Base-by-base conservation (phyloP, 495 filamentous ascomycete genomes). In the Xylaria scruposa region DNA sequence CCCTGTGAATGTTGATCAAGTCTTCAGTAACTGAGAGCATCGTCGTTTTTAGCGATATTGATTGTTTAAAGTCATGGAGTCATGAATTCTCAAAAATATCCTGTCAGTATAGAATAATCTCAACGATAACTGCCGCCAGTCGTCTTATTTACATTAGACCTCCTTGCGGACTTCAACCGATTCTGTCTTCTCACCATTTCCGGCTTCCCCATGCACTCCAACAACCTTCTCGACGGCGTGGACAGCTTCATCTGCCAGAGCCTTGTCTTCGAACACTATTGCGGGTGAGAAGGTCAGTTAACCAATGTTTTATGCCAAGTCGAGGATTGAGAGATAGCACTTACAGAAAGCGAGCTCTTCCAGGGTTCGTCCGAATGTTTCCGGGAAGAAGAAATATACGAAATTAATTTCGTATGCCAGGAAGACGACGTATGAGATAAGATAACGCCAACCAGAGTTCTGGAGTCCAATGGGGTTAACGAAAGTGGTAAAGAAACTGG, bases 381-480 rank as follows among this genome's bases (percentile, higher is more conserved):
- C 90, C 6, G 89, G 89, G 80, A 90, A 91, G 74, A 91, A 83
- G 71, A 90, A 88, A 74, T 84, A 91, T 62, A 92, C 83, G 72
- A 91, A 88, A 21, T 80, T 61, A 19, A 87, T 79, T 70, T 91
- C 89, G 62, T 88, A 87, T 0, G 78, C 82, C 62, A 91, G 79
- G 85, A 88, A 91, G 79, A 83, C 84, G 79, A 85, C 88, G 47
- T 83, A 83, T 19, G 79, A 83, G 61, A 82, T 83, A 49, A 83
- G 76, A 78, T 88, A 91, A 67, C 84, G 87, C 90, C 90, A 92
- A 44, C 83, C 81, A 36, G 88, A 86, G 31, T 81, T 81, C 17
- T 83, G 73, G n/a, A 91, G 81, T 21, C 88, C 90, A 59, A 92
- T 89, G 8, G 90, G 90, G 78, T 92, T 92, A 71, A 91, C 88